phyloP scores from a whole-genome alignment of 768 basidiomycete species.

The Lactarius tabidus region DNA sequence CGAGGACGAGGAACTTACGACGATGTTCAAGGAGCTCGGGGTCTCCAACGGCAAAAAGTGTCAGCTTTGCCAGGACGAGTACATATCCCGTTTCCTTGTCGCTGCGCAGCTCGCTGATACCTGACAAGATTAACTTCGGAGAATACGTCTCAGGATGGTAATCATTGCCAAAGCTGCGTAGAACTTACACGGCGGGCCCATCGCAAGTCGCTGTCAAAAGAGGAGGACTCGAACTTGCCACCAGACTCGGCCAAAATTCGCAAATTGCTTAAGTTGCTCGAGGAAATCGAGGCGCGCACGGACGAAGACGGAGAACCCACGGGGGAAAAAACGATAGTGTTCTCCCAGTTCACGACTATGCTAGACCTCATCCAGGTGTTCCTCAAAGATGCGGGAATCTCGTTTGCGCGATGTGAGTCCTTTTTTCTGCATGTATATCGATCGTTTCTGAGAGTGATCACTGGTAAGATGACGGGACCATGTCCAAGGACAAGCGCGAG shows the following conservation, averaged over 20 bases:
- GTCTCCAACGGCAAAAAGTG: slow-evolving; percentile 62
- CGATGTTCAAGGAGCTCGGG: slow-evolving; percentile 64
- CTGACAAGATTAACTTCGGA: slow-evolving; percentile 36
- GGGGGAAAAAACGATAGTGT: slow-evolving; percentile 90
- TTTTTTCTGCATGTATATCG: not conserved
- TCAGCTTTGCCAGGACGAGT: slow-evolving; percentile 72
- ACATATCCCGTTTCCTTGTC: slow-evolving; percentile 30
- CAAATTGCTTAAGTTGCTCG: slow-evolving; percentile 71
- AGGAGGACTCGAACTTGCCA: slow-evolving; percentile 41
- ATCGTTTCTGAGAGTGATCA: slow-evolving; percentile 6
- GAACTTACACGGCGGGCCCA: slow-evolving; percentile 47
- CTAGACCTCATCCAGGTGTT: slow-evolving; percentile 86
- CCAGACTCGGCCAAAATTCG: slow-evolving; percentile 84
- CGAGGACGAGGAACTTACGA: slow-evolving; percentile 66
- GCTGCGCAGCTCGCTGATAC: not conserved
- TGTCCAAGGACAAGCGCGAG: slow-evolving; percentile 74
- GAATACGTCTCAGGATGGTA: slow-evolving; percentile 41
- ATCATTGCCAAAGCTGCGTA: slow-evolving; percentile 59
- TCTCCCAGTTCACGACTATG: slow-evolving; percentile 90
- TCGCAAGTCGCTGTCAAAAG: slow-evolving; percentile 34
- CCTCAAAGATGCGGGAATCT: slow-evolving; percentile 59
- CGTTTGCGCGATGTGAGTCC: slow-evolving; percentile 81
- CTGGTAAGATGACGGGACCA: slow-evolving; percentile 80
- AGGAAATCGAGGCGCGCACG: slow-evolving; percentile 55
- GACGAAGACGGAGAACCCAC: slow-evolving; percentile 34